Base-by-base conservation (phyloP, 164 flowering plant species). In the Brasenia schreberi region DNA sequence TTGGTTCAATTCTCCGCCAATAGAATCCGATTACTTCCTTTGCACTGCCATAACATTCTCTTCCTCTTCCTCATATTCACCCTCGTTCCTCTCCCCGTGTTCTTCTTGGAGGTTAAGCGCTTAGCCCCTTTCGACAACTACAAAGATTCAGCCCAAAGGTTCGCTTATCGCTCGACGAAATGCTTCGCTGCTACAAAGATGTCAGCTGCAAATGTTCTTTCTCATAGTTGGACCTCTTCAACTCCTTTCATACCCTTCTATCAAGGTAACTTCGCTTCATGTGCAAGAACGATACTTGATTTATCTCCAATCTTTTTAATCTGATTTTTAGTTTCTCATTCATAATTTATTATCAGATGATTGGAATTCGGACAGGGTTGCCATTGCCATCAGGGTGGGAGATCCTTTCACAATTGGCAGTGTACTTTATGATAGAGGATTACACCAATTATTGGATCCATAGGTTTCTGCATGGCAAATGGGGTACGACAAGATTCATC, bases 141-240 rank as follows among this genome's bases (percentile, higher is more conserved):
- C 74, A 93, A n/a, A 93, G 82, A 81, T 93, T 72, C 98, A 93
- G 77, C 92, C 96, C 64, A 93, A n/a, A 87, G 61, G 86, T 84
- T 5, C 75, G 71, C 62, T 42, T 79, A 52, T 70, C 92, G 0
- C 44, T 70, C 0, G 5, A 69, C 5, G 85, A 84, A 18, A 75
- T 83, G 70, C 33, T 83, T 42, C 61, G 64, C 18, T 93, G 98
- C 77, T 90, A 90, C 71, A 87, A 76, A 76, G 83, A 82, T 17
- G 96, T 87, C 7, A 80, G n/a, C n/a, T 90, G 84, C 18, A 64
- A 16, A 78, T 74, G 77, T 93, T 90, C 65, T 62, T 87, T 18
- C 68, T 83, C 64, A 83, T 81, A 18, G 86, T 90, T 2, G 97
- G 94, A 6, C 97, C 98, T 60, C 81, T 90, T 4, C 96, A 93